phyloP scores from a whole-genome alignment of 495 filamentous ascomycete species.

The Evernia prunastri region DNA sequence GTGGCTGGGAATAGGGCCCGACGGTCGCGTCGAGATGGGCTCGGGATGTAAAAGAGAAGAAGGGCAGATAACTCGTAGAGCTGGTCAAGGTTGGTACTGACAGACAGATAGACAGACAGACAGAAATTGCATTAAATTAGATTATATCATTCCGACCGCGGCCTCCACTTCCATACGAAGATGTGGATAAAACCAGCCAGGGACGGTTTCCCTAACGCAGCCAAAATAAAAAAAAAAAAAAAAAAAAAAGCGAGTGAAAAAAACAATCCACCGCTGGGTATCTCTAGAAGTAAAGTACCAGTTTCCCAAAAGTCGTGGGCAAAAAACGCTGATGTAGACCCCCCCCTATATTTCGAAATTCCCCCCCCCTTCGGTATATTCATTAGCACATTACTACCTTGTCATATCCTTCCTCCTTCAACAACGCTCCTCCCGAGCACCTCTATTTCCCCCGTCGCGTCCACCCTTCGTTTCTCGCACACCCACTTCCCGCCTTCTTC shows the following conservation, averaged over 20 bases:
- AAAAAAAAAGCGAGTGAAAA: constrained; percentile 9
- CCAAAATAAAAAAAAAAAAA: too few species aligned
- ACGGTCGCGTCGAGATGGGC: too few species aligned
- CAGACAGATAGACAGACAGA: too few species aligned
- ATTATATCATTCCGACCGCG: background rate
- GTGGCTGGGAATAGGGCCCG: too few species aligned
- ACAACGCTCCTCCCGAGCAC: constrained; percentile 37
- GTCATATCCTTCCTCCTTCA: constrained; percentile 35
- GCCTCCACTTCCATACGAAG: too few species aligned
- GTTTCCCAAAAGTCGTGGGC: background rate
- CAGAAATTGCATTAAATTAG: too few species aligned
- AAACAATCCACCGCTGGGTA: constrained; percentile 11
- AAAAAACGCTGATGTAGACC: background rate
- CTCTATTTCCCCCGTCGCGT: constrained; percentile 46
- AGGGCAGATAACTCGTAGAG: too few species aligned
- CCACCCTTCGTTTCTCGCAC: constrained; percentile 48
- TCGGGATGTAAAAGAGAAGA: too few species aligned
- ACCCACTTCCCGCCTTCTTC: constrained; percentile 48
- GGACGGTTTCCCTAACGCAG: background rate
- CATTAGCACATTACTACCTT: background rate
- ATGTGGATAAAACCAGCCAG: background rate
- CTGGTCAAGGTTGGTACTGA: too few species aligned
- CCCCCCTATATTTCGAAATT: background rate
- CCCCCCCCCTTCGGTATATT: background rate
- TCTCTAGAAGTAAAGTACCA: background rate